Percentiles rank a stretch among this genome's conserved stretches.
Conservation (phyloP, 192 early-diverging fungal genomes). For the Coemansia guatemalensis region DNA sequence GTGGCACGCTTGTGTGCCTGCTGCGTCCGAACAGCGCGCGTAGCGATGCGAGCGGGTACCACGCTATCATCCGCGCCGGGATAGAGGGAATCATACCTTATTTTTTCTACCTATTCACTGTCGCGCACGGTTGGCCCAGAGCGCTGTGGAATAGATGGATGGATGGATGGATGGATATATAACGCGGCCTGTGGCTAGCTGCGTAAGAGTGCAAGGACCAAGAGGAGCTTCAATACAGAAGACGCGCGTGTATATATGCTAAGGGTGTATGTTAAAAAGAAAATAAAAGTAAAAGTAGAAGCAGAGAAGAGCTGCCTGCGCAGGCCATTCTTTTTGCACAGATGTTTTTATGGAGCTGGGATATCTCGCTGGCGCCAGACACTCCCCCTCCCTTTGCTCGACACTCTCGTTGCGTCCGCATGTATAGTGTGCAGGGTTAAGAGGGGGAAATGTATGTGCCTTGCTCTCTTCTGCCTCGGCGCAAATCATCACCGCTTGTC, state of each 20-base stretch:
- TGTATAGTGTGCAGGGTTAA: slow-evolving; percentile 35
- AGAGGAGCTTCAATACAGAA: slow-evolving; percentile 2
- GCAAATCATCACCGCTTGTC: slow-evolving; percentile 10
- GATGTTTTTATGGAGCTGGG: slow-evolving; percentile 1
- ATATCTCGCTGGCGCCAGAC: not conserved
- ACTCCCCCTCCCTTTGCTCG: not conserved
- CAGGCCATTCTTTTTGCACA: not conserved
- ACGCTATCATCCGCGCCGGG: not conserved
- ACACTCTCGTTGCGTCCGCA: slow-evolving; percentile 21
- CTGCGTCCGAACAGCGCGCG: too few species aligned
- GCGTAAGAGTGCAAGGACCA: slow-evolving; percentile 2
- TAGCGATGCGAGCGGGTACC: not conserved
- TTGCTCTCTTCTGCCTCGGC: slow-evolving; percentile 10
- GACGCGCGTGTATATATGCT: not conserved
- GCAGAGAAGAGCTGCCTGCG: slow-evolving; percentile 5
- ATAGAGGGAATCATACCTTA: not conserved
- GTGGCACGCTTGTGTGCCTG: not conserved
- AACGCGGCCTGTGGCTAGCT: not conserved
- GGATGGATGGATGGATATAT: not conserved
- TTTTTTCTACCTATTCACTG: not conserved
- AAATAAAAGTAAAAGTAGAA: slow-evolving; percentile 8
- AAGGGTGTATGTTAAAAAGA: slow-evolving; percentile 1
- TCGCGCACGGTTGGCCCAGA: not conserved
- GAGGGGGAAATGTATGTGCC: slow-evolving; percentile 12
- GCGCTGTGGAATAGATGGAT: not conserved